Evolutionary conservation across 2,329 filamentous ascomycete genomes (phyloP).

Genomic region (Atkinsonella texensis): DNA sequence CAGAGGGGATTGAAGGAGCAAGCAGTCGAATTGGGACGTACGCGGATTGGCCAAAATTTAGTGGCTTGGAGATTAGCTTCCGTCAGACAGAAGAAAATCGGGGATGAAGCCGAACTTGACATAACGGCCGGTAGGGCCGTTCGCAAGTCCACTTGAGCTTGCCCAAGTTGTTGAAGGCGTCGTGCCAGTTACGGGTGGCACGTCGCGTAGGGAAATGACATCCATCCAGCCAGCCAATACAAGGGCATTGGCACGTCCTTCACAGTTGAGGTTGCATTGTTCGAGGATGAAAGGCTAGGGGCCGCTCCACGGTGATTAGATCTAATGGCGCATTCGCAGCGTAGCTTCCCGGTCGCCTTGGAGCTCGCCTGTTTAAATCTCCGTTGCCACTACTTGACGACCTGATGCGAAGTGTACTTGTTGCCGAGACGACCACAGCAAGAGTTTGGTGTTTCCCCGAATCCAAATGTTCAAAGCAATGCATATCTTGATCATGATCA

Average conservation of each 20-base stretch:
- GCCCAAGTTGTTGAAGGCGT: not conserved
- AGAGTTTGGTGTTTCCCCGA: too few relatives aligned
- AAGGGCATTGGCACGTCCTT: not conserved
- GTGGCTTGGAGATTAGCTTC: slow-evolving; percentile 1
- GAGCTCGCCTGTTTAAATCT: not conserved
- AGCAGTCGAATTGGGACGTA: slow-evolving; percentile 7
- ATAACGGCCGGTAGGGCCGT: slow-evolving; percentile 4
- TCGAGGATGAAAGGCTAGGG: not conserved
- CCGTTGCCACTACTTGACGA: not conserved
- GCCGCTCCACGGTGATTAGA: not conserved
- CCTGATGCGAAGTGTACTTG: too few relatives aligned
- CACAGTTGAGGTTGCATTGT: not conserved
- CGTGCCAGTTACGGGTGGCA: not conserved
- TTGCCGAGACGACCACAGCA: too few relatives aligned
- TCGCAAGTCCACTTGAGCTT: not conserved
- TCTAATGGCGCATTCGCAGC: not conserved
- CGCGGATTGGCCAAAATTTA: not conserved
- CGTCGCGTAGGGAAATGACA: not conserved
- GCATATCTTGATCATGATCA: not conserved
- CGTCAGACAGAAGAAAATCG: slow-evolving; percentile 1
- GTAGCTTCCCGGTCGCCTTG: not conserved
- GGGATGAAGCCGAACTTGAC: slow-evolving; percentile 6
- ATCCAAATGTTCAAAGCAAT: not conserved
- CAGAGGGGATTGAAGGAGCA: not conserved
- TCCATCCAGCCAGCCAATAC: not conserved